These are phyloP conservation scores for Saraca asoca DNA, from an alignment of 331 rosid genomes.

Conservation along the genomic window DNA sequence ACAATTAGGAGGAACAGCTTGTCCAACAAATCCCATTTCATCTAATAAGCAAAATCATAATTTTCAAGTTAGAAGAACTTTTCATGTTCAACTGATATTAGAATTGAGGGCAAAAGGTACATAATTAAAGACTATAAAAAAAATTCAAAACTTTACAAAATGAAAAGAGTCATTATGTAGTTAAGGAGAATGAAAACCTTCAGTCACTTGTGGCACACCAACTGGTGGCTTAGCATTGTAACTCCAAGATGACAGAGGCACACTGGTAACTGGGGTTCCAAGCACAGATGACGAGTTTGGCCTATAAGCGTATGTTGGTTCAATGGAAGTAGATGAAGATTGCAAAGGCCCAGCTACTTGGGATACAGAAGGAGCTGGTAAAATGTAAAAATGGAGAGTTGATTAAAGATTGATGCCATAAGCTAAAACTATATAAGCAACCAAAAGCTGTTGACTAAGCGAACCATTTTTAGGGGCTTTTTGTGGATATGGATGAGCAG, in stretches of 20 bases:
- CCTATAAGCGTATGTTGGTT: conserved; percentile 52
- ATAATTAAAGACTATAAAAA: neutral
- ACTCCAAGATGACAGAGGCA: conserved; percentile 71
- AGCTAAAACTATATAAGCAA: conserved; percentile 4
- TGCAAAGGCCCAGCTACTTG: conserved; percentile 53
- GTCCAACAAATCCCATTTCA: conserved; percentile 46
- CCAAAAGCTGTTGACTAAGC: conserved; percentile 6
- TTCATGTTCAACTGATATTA: neutral
- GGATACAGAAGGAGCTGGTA: conserved; percentile 53
- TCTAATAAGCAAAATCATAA: conserved; percentile 44
- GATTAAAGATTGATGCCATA: too few relatives aligned
- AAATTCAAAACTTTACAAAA: neutral
- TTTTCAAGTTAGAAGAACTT: conserved; percentile 16
- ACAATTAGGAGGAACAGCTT: conserved; percentile 49
- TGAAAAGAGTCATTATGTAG: neutral
- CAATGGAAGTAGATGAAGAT: conserved; percentile 55
- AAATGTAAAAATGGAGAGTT: conserved; percentile 7
- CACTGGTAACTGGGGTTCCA: conserved; percentile 54
- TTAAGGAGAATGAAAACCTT: conserved; percentile 54
- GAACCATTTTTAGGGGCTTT: conserved; percentile 71
- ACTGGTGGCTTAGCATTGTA: conserved; percentile 50
- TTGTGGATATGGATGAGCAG: conserved; percentile 76
- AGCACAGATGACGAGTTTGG: conserved; percentile 65
- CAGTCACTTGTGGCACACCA: conserved; percentile 47
- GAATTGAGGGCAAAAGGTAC: neutral